A percentile compares a stretch with the other conserved stretches of the same genome.
phyloP scores from a whole-genome alignment of 2,329 filamentous ascomycete species.

The Cladophialophora bantiana region DNA sequence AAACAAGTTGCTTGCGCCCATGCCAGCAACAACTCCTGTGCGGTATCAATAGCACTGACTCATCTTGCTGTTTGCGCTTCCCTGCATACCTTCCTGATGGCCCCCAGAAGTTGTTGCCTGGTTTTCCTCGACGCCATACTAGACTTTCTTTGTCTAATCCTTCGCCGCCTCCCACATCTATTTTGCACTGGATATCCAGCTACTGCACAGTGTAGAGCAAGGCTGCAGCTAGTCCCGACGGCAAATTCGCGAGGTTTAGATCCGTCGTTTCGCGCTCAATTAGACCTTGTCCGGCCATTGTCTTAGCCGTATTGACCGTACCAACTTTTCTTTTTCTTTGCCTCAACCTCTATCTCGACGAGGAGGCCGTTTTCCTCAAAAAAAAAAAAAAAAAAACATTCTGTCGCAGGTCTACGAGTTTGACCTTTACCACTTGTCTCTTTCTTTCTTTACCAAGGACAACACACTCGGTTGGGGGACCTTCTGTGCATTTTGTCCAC shows the following conservation, averaged over 20 bases:
- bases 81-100: background rate
- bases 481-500: background rate
- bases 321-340: background rate
- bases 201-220: background rate
- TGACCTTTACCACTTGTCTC: background rate
- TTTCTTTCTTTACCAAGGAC: background rate
- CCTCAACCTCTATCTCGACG: background rate
- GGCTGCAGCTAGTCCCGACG: background rate
- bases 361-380: background rate
- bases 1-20: background rate
- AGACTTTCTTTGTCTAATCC: background rate
- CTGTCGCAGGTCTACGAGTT: background rate
- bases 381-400: too few relatives aligned
- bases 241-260: background rate
- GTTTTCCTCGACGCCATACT: background rate
- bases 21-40: background rate
- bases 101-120: background rate
- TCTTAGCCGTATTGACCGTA: background rate
- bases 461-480: too few relatives aligned
- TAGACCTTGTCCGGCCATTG: background rate
- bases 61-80: constrained; percentile 6
- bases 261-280: background rate
- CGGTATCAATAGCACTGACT: constrained; percentile 14
- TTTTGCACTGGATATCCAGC: background rate
- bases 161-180: background rate